A percentile compares a stretch with the other conserved stretches of the same genome.
These are phyloP conservation scores for Tolypocladium tundrense DNA, from an alignment of 2,329 filamentous ascomycete genomes.

Conservation along the genomic window DNA sequence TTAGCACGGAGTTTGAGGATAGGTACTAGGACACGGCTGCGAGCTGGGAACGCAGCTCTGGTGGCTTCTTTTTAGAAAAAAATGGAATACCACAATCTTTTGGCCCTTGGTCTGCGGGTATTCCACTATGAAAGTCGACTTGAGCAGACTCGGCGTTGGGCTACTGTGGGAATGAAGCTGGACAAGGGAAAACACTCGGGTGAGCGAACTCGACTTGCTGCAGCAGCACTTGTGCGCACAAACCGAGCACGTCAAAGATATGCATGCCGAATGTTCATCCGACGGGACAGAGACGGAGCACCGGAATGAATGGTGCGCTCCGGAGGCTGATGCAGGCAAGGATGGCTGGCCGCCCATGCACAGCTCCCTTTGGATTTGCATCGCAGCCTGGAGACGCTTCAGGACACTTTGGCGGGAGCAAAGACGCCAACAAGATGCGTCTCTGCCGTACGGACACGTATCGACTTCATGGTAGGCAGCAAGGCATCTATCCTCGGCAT, in stretches of 20 bases:
- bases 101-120: not conserved
- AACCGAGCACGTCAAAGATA: not conserved
- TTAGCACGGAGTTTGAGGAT: slow-evolving; percentile 5
- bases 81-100: not conserved
- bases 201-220: no score
- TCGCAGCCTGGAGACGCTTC: not conserved
- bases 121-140: not conserved
- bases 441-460: not conserved
- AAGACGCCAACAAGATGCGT: not conserved
- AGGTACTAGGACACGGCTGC: not conserved
- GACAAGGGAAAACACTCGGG: no score
- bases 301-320: not conserved
- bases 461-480: not conserved
- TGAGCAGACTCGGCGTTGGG: no score
- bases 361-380: not conserved
- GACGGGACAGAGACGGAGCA: not conserved
- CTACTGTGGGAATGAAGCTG: no score
- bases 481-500: not conserved
- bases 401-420: not conserved
- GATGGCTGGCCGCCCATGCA: no score
- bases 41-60: not conserved
- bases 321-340: not conserved
- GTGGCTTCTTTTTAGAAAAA: not conserved
- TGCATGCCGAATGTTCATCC: not conserved
- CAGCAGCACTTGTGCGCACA: no score